These are phyloP conservation scores for Elongisporangium anandrum DNA, from an alignment of 352 stramenopile genomes.

Conservation along the genomic window DNA sequence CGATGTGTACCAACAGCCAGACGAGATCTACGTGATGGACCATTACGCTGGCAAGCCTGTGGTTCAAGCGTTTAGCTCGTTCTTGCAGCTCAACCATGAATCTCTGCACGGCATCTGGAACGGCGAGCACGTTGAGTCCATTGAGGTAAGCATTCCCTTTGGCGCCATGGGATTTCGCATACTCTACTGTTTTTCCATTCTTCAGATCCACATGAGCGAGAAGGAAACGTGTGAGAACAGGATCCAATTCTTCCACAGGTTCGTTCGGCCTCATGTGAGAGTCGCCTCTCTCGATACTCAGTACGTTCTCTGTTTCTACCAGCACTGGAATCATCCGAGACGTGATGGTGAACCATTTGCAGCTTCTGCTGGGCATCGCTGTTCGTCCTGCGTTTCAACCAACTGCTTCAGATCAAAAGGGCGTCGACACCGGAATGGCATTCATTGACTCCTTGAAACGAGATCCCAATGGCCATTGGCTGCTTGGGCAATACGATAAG, in stretches of 20 bases:
- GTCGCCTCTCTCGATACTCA: not conserved
- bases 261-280: not conserved
- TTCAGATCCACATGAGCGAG: slow-evolving; percentile 67
- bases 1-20: slow-evolving; percentile 21
- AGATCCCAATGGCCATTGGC: not conserved
- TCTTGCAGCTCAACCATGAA: slow-evolving; percentile 43
- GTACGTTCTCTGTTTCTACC: slow-evolving; percentile 1
- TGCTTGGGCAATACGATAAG: slow-evolving; percentile 30
- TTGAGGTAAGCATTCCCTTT: slow-evolving; percentile 17
- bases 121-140: slow-evolving; percentile 11
- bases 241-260: slow-evolving; percentile 70
- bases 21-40: slow-evolving; percentile 84
- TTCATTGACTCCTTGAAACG: slow-evolving; percentile 18
- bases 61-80: slow-evolving; percentile 49
- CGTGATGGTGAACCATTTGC: slow-evolving; percentile 81
- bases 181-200: not conserved
- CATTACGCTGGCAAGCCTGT: slow-evolving; percentile 80
- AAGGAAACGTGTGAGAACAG: slow-evolving; percentile 53
- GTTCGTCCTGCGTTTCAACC: slow-evolving; percentile 26
- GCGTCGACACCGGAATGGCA: not conserved
- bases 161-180: too few relatives aligned
- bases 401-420: not conserved
- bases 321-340: slow-evolving; percentile 75
- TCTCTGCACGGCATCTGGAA: slow-evolving; percentile 28
- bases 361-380: slow-evolving; percentile 43